Conservation (phyloP, 495 filamentous ascomycete species). For the Lichenothelia convexa region DNA sequence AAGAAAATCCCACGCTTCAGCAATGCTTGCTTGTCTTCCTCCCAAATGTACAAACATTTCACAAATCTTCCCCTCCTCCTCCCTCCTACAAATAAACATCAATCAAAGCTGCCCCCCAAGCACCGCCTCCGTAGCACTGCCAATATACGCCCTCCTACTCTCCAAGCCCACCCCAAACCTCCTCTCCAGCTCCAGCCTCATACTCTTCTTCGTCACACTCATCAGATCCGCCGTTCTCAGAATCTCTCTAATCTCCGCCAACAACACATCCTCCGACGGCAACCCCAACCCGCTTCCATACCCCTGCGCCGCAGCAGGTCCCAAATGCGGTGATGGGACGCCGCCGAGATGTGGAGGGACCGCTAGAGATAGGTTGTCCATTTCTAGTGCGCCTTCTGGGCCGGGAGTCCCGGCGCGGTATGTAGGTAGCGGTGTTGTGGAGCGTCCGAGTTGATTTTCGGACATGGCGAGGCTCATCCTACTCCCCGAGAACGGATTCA, state of each 20-base stretch:
- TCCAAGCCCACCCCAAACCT: conserved; percentile 73
- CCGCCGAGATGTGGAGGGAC: too few species aligned
- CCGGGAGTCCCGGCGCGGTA: conserved; percentile 15
- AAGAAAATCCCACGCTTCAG: too few species aligned
- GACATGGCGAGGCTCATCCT: conserved; percentile 69
- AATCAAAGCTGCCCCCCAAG: conserved; percentile 49
- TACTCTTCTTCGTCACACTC: conserved; percentile 95
- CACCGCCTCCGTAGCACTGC: conserved; percentile 52
- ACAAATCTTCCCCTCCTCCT: too few species aligned
- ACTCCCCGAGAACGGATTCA: conserved; percentile 23
- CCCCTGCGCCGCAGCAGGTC: too few species aligned
- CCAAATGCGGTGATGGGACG: too few species aligned
- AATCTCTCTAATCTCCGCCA: conserved; percentile 90
- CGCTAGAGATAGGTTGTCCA: conserved; percentile 52
- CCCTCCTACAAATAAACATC: conserved; percentile 1
- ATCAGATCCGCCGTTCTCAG: conserved; percentile 83
- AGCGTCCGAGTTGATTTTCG: conserved; percentile 28
- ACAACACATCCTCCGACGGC: conserved; percentile 72
- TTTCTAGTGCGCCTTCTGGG: conserved; percentile 28
- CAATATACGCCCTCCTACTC: conserved; percentile 72
- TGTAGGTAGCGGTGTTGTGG: neutral
- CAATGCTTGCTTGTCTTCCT: too few species aligned
- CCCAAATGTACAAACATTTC: too few species aligned
- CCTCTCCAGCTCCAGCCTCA: conserved; percentile 82
- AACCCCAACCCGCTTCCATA: too few species aligned